A percentile compares a stretch with the other conserved stretches of the same genome.
phyloP scores from a whole-genome alignment of 306 rosid genomes.

The Dicorynia guianensis region DNA sequence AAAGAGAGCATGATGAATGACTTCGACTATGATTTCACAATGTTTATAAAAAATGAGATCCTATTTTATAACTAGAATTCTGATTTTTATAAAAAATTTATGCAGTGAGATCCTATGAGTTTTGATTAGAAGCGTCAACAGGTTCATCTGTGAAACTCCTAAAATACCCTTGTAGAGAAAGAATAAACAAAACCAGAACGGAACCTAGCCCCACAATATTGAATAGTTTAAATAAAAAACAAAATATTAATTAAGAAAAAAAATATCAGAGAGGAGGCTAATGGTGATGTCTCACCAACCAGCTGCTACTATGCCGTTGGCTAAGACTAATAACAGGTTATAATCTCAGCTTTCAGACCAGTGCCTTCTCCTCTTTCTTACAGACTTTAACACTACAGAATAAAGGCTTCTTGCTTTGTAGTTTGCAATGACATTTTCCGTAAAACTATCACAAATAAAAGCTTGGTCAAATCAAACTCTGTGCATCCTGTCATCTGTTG shows the following conservation, averaged over 20 bases:
- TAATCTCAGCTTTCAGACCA: constrained; percentile 7
- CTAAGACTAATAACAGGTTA: neutral
- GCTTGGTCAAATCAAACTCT: constrained; percentile 10
- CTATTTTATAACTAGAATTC: too few species aligned
- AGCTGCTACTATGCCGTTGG: constrained; percentile 22
- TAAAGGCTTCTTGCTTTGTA: neutral
- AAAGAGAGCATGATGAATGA: constrained; percentile 31
- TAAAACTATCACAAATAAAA: neutral
- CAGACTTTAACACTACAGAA: neutral
- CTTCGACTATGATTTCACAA: too few species aligned
- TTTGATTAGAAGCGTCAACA: too few species aligned
- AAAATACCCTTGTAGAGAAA: too few species aligned
- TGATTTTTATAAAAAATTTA: too few species aligned
- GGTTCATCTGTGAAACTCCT: too few species aligned
- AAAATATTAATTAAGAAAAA: constrained; percentile 3
- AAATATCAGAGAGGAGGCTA: constrained; percentile 28
- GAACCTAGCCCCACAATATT: too few species aligned
- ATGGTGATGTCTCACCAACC: constrained; percentile 37
- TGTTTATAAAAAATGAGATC: too few species aligned
- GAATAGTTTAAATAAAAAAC: neutral
- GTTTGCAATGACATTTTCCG: neutral
- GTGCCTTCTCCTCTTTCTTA: neutral
- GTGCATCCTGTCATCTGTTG: too few species aligned
- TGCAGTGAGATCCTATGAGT: too few species aligned
- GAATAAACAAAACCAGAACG: too few species aligned